Conservation (phyloP, 805 yeast genomes). For the Ogataea paraovalis region DNA sequence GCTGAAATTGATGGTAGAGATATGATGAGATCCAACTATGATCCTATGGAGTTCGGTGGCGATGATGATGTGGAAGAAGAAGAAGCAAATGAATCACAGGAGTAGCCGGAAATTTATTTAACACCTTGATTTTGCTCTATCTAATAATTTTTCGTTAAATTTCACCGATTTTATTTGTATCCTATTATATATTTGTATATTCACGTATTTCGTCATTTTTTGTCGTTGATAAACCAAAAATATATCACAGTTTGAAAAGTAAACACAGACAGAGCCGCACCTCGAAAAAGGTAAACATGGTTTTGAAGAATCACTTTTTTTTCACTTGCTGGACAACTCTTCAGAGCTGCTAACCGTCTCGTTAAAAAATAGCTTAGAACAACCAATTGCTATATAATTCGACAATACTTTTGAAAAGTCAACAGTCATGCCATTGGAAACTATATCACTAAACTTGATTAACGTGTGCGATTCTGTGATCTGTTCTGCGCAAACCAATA, state of each 20-base stretch:
- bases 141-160: not conserved
- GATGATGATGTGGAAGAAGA: constrained; percentile 50
- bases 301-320: not conserved
- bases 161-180: not conserved
- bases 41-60: constrained; percentile 73
- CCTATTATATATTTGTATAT: not conserved
- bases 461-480: constrained; percentile 26
- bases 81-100: constrained; percentile 34
- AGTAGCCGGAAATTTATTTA: constrained; percentile 2
- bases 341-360: too few relatives aligned
- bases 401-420: not conserved
- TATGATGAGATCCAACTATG: constrained; percentile 60
- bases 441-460: constrained; percentile 27
- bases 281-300: not conserved
- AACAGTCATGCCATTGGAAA: constrained; percentile 19
- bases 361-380: too few relatives aligned
- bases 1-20: constrained; percentile 68
- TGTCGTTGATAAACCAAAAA: not conserved
- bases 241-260: not conserved
- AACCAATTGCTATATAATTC: too few relatives aligned
- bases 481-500: constrained; percentile 14
- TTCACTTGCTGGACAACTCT: not conserved
- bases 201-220: too few relatives aligned
- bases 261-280: not conserved
- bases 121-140: not conserved